A percentile compares a stretch with the other conserved stretches of the same genome.
Conservation (phyloP, 345 rosid genomes). For the Cochlearia excelsa region DNA sequence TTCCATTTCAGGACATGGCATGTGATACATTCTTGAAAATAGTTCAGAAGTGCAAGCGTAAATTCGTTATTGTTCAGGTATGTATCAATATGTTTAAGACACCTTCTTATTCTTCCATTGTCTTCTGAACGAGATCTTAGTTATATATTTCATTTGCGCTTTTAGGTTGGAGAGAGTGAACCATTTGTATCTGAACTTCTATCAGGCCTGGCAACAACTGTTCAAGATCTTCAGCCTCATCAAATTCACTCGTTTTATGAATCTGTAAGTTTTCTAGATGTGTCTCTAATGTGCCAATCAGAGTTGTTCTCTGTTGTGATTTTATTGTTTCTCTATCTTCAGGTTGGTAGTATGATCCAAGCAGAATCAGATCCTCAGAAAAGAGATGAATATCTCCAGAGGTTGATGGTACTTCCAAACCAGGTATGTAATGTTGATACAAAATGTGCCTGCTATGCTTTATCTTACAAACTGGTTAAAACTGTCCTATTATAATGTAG, state of each 20-base stretch:
- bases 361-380: constrained; percentile 92
- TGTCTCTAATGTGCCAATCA: not conserved
- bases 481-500: constrained; percentile 38
- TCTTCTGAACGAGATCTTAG: constrained; percentile 10
- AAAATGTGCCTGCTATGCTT: constrained; percentile 3
- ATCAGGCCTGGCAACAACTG: constrained; percentile 74
- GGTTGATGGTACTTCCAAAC: constrained; percentile 94
- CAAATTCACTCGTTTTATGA: constrained; percentile 98
- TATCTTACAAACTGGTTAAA: constrained; percentile 22
- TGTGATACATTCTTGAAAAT: constrained; percentile 98
- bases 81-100: constrained; percentile 22
- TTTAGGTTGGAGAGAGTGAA: constrained; percentile 90
- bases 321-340: constrained; percentile 14
- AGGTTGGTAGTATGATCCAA: constrained; percentile 96
- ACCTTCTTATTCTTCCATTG: not conserved
- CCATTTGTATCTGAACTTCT: constrained; percentile 98
- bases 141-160: constrained; percentile 6
- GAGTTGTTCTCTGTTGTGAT: not conserved
- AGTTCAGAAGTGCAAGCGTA: constrained; percentile 94
- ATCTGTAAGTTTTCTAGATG: constrained; percentile 52
- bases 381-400: constrained; percentile 90
- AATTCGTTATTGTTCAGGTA: constrained; percentile 87
- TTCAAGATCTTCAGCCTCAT: constrained; percentile 92
- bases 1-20: constrained; percentile 83
- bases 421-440: constrained; percentile 46